Evolutionary conservation across 2,329 filamentous ascomycete genomes (phyloP), one percentile per base, ranked within the genome.

Genomic region (Lecanosticta acicola): DNA sequence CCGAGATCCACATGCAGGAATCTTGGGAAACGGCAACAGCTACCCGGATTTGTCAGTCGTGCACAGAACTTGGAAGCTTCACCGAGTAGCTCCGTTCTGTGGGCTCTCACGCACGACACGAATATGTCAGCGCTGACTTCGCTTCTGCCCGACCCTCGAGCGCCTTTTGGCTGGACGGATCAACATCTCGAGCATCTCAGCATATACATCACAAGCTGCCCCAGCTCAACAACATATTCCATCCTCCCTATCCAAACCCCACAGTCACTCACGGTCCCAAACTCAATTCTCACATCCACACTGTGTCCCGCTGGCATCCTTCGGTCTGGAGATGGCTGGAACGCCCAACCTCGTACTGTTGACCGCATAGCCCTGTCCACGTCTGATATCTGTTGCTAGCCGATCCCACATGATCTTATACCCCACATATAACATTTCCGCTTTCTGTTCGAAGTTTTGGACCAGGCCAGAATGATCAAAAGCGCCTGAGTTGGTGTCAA

Each of bases 221-320:
- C 84, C 2, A 77, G 77, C 71, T 88, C 85, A 32, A 88, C 83
- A 18, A 85, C 81, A 63, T 87, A 87, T 62, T 82, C 68, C 80
- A 86, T 84, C 26, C 66, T 70, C 10, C 66, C 56, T 60, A 79
- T 69, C 78, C 78, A 82, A 5, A 81, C 57, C 0, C 78, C 78
- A 52, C 79, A 63, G 39, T 77, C 70, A 16, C 61, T 56, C 3
- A 80, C 69, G 21, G 72, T 59, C 24, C n/a, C n/a, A 16, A 81
- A 57, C 14, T 75, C 69, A 45, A 58, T 55, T 2, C 29, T 36
- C 4, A 56, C 46, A 4, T 51, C 37, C 11, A 46, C 49, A 63
- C 37, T 3, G 48, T 29, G 9, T 51, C 51, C 55, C 73, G 73
- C 29, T 70, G 66, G 42, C 71, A 74, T 1, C 59, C 60, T 9